Evolutionary conservation across 305 asterid species (phyloP), one percentile per base, ranked within the genome.

Genomic region (Fraxinus latifolia): DNA sequence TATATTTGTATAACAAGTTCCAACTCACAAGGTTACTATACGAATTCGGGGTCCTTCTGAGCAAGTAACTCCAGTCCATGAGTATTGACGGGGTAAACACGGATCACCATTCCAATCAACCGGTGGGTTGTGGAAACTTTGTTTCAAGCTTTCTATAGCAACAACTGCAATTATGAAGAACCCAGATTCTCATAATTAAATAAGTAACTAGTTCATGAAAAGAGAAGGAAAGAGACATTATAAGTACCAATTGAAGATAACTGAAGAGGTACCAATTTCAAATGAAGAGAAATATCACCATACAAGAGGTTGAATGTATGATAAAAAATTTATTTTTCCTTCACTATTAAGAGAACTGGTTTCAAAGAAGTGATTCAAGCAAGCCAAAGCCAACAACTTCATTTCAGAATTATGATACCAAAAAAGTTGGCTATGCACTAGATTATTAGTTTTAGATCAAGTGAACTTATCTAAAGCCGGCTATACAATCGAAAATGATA

Each of bases 81-180:
- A 68, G 88, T 92, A 93, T 79, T 77, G 87, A 53, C 83, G 87
- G 32, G 99, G 99, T 81, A 93, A 86, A 88, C 99, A 95, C 0
- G 99, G 99, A 88, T 95, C 99, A 42, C 99, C 98, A 31, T 86
- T 79, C 99, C 99, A 95, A 86, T 95, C 98, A 39, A 88, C 80
- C 0, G 97, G 99, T 83, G 96, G 90, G 87, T 90, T 90, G 85
- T 27, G 82, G 87, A 95, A 91, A 70, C 94, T 89, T 47, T 60
- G 79, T 84, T 89, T 92, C 84, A 95, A 80, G 72, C 79, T 80
- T 88, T 90, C 90, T 88, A 94, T 83, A 75, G 91, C 91, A 84
- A 91, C 87, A 83, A 94, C 99, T 95, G 91, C 91, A 89, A 85
- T 33, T 9, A 74, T 29, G 78, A 77, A 80, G 1, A 29, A 79